Evolutionary conservation across 2,329 filamentous ascomycete genomes (phyloP).

Genomic region (Beauveria pseudobassiana): DNA sequence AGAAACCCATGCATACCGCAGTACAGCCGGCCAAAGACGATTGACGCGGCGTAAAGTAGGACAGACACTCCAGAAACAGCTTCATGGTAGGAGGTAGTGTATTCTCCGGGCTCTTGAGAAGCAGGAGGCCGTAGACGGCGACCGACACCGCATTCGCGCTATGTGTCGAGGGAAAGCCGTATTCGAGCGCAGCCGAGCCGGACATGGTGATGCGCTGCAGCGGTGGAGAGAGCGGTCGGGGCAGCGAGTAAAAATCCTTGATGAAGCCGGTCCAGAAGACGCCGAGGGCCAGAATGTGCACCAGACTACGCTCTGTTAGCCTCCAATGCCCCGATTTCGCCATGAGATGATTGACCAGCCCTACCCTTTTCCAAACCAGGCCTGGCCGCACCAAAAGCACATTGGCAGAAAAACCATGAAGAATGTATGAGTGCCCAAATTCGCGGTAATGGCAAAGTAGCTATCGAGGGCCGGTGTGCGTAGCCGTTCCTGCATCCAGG

Average conservation of each 20-base stretch:
- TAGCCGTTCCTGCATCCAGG: constrained; percentile 71
- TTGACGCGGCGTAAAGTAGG: constrained; percentile 82
- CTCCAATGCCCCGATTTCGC: not conserved
- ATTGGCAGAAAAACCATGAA: constrained; percentile 96
- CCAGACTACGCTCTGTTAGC: constrained; percentile 37
- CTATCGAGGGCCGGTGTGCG: constrained; percentile 82
- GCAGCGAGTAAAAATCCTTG: constrained; percentile 90
- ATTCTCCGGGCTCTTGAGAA: constrained; percentile 59
- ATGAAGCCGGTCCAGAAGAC: constrained; percentile 88
- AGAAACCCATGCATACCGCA: constrained; percentile 98
- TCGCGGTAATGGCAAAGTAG: constrained; percentile 95
- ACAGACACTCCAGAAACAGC: constrained; percentile 55
- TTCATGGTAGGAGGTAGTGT: constrained; percentile 52
- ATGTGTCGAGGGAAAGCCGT: constrained; percentile 95
- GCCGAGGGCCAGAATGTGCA: constrained; percentile 69
- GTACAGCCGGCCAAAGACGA: constrained; percentile 85
- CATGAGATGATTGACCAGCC: constrained; percentile 25
- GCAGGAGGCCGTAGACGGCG: constrained; percentile 71
- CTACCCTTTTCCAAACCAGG: constrained; percentile 78
- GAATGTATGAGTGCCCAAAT: constrained; percentile 95
- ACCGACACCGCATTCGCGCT: constrained; percentile 96
- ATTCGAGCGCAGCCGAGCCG: constrained; percentile 87
- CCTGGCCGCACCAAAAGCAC: constrained; percentile 92
- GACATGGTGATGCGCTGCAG: constrained; percentile 96
- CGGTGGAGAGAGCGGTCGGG: constrained; percentile 84